Percentiles rank a stretch among this genome's conserved stretches.
Conservation (phyloP, 768 basidiomycete genomes). For the Chalciporus chontae region DNA sequence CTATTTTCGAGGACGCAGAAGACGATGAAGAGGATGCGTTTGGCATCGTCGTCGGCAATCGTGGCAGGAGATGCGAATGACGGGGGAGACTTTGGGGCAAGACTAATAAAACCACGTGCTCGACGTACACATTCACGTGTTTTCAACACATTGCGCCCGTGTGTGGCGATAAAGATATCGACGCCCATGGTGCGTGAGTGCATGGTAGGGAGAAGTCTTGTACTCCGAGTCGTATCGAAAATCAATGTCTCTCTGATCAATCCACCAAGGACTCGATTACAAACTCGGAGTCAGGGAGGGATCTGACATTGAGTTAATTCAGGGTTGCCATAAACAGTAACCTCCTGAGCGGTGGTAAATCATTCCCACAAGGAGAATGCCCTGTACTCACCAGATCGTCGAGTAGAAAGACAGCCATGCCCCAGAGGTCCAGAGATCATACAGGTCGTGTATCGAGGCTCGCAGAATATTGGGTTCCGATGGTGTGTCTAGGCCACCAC, state of each 20-base stretch:
- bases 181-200: too few relatives aligned
- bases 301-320: background rate
- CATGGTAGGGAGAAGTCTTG: too few relatives aligned
- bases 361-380: background rate
- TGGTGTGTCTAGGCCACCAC: background rate
- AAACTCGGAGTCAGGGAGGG: background rate
- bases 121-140: slow-evolving; percentile 24
- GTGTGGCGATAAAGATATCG: too few relatives aligned
- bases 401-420: too few relatives aligned
- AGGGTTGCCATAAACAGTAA: background rate
- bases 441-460: too few relatives aligned
- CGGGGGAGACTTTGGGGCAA: background rate
- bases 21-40: slow-evolving; percentile 13
- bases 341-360: background rate
- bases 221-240: too few relatives aligned
- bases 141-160: background rate
- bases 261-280: too few relatives aligned
- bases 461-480: background rate
- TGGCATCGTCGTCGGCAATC: slow-evolving; percentile 12
- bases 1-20: slow-evolving; percentile 2
- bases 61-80: background rate
- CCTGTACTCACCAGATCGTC: too few relatives aligned
- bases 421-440: too few relatives aligned
- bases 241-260: too few relatives aligned
- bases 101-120: slow-evolving; percentile 5